Conservation (phyloP, 73 alveolate genomes). For the Breviolum minutum region DNA sequence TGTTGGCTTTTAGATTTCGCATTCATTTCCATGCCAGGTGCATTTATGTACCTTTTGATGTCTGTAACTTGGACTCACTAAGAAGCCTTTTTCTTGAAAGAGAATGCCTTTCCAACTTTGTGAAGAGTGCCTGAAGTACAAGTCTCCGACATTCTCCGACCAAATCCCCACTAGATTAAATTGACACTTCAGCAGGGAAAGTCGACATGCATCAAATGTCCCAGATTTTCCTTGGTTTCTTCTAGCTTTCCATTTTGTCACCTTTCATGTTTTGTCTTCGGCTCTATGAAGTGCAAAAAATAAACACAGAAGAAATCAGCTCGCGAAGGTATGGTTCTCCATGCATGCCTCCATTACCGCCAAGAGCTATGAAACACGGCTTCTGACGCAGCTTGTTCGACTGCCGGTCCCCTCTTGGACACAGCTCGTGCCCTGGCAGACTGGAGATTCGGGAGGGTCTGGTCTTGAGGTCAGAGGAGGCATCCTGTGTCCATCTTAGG, state of each 20-base stretch:
- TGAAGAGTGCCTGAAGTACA: too few species aligned
- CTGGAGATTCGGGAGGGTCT: too few species aligned
- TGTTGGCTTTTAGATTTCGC: too few species aligned
- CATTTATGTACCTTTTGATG: conserved; percentile 89
- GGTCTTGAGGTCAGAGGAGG: not conserved
- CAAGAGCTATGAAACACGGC: conserved; percentile 84
- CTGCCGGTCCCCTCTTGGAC: conserved; percentile 95
- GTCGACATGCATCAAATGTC: too few species aligned
- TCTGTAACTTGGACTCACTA: conserved; percentile 22
- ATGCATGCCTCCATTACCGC: conserved; percentile 94
- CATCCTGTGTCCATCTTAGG: not conserved
- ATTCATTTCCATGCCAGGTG: conserved; percentile 27
- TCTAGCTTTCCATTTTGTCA: not conserved
- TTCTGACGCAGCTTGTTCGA: conserved; percentile 92
- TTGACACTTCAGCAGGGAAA: too few species aligned
- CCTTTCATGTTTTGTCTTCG: not conserved
- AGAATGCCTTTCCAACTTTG: too few species aligned
- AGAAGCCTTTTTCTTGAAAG: too few species aligned
- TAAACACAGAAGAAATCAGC: not conserved
- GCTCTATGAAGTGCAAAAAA: not conserved
- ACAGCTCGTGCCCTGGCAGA: conserved; percentile 50
- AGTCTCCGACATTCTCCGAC: too few species aligned
- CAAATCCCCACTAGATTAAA: too few species aligned
- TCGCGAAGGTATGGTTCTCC: conserved; percentile 77
- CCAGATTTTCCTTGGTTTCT: not conserved